Conservation (phyloP, 306 rosid genomes). For the Dicorynia guianensis region DNA sequence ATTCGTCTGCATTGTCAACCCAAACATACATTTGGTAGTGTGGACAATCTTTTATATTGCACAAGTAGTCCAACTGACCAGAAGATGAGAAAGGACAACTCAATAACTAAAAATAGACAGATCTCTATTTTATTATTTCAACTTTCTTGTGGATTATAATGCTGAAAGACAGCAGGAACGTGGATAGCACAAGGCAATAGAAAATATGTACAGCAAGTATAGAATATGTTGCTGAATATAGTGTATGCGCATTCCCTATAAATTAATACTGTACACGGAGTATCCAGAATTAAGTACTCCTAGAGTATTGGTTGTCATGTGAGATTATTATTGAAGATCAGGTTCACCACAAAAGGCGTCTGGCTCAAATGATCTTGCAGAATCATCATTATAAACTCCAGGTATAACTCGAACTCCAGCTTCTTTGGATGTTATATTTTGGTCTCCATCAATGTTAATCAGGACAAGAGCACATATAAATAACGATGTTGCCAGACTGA, state of each 20-base stretch:
- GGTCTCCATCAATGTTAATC: slow-evolving; percentile 65
- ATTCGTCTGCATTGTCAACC: too few species aligned
- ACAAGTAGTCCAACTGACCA: background rate
- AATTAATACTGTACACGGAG: slow-evolving; percentile 30
- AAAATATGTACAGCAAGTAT: too few species aligned
- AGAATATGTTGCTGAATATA: slow-evolving; percentile 16
- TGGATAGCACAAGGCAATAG: background rate
- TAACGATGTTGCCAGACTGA: slow-evolving; percentile 65
- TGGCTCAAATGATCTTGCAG: slow-evolving; percentile 93
- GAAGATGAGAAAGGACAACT: background rate
- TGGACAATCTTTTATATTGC: too few species aligned
- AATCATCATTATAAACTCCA: slow-evolving; percentile 85
- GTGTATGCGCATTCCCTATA: slow-evolving; percentile 4
- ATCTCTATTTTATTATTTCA: slow-evolving; percentile 27
- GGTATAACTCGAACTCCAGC: slow-evolving; percentile 66
- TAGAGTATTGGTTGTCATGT: slow-evolving; percentile 18
- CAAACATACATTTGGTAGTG: too few species aligned
- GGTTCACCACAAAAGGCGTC: slow-evolving; percentile 93
- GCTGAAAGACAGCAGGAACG: background rate
- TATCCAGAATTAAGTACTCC: background rate
- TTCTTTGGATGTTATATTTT: slow-evolving; percentile 47
- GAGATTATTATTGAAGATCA: slow-evolving; percentile 48
- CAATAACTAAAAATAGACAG: slow-evolving; percentile 8
- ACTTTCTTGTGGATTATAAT: slow-evolving; percentile 15
- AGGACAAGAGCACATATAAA: slow-evolving; percentile 60